phyloP scores from a whole-genome alignment of 75 land plant species.

The Pinus taeda region DNA sequence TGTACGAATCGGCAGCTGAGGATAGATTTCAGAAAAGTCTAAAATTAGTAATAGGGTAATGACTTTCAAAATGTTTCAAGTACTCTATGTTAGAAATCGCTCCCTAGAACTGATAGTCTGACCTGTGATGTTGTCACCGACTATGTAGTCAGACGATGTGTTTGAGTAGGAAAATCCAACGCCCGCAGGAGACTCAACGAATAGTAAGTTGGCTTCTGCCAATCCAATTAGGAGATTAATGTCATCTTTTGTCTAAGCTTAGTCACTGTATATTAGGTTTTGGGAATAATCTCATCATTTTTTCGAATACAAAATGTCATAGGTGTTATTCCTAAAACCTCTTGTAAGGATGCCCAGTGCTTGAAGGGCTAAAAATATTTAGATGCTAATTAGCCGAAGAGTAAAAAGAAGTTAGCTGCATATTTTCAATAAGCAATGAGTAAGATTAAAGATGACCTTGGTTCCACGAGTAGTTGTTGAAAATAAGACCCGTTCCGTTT shows the following conservation, averaged over 20 bases:
- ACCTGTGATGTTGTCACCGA: slow-evolving; percentile 6
- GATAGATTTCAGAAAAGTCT: not conserved
- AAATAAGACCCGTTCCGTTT: slow-evolving; percentile 35
- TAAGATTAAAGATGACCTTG: slow-evolving; percentile 32
- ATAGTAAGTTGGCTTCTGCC: slow-evolving; percentile 5
- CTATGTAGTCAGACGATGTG: slow-evolving; percentile 2
- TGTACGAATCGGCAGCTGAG: slow-evolving; percentile 64
- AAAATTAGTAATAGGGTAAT: too few relatives aligned
- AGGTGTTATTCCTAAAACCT: not conserved
- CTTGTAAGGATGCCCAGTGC: too few relatives aligned
- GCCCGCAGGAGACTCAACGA: slow-evolving; percentile 7
- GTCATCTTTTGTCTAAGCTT: not conserved
- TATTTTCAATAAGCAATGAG: too few relatives aligned
- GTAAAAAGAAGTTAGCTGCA: too few relatives aligned
- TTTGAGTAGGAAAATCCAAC: slow-evolving; percentile 9
- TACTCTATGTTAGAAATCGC: not conserved
- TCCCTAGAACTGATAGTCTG: too few relatives aligned
- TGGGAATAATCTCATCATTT: not conserved
- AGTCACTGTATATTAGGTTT: too few relatives aligned
- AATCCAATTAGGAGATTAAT: not conserved
- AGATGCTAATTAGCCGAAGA: too few relatives aligned
- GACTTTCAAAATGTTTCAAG: too few relatives aligned
- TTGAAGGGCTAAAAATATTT: too few relatives aligned
- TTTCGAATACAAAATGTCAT: not conserved
- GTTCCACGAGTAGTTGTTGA: slow-evolving; percentile 65